Conservation (phyloP, 2,329 filamentous ascomycete species). For the Laburnicola sp. region DNA sequence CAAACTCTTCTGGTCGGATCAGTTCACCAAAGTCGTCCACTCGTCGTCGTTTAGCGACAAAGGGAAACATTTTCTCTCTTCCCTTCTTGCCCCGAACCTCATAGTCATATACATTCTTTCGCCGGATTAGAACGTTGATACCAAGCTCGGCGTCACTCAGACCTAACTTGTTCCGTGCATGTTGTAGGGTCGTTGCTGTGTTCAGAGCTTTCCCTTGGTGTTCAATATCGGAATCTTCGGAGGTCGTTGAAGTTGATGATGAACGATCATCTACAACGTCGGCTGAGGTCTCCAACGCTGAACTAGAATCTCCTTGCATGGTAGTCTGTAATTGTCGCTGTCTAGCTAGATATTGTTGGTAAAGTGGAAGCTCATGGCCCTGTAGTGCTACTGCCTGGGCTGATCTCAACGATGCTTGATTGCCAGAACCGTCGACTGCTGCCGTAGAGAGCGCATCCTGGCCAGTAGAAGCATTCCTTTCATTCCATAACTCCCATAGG, state of each 20-base stretch:
- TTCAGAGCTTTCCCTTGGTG: constrained; percentile 92
- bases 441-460: constrained; percentile 48
- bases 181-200: constrained; percentile 80
- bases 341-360: constrained; percentile 90
- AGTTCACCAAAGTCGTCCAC: constrained; percentile 92
- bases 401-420: constrained; percentile 32
- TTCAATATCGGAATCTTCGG: constrained; percentile 85
- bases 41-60: constrained; percentile 75
- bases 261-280: constrained; percentile 82
- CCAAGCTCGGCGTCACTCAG: constrained; percentile 89
- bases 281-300: constrained; percentile 68
- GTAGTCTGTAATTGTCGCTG: constrained; percentile 86
- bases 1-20: constrained; percentile 90
- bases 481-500: constrained; percentile 66
- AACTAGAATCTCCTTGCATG: constrained; percentile 65
- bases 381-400: constrained; percentile 65
- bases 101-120: constrained; percentile 90
- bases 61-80: constrained; percentile 88
- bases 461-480: constrained; percentile 25
- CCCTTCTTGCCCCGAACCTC: constrained; percentile 90
- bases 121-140: constrained; percentile 84
- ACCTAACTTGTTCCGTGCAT: constrained; percentile 76
- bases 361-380: constrained; percentile 74
- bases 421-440: constrained; percentile 67
- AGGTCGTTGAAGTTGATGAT: constrained; percentile 81